These are phyloP conservation scores for Nasturtium officinale DNA, from an alignment of 345 rosid species.

Conservation along the genomic window DNA sequence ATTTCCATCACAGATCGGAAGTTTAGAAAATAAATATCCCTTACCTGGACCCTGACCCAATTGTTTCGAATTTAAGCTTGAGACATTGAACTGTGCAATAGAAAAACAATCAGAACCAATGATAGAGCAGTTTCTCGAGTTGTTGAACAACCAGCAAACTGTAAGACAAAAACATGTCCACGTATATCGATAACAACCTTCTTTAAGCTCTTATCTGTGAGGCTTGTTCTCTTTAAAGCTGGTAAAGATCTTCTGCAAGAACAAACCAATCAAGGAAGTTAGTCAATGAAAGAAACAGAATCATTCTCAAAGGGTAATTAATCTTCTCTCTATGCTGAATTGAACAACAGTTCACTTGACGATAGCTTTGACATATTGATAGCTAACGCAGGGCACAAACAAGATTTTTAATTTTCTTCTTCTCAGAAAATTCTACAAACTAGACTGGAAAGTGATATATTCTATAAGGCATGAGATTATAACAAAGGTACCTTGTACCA, in stretches of 20 bases:
- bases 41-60: slow-evolving; percentile 33
- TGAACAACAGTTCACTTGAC: slow-evolving; percentile 8
- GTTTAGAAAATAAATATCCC: not conserved
- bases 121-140: not conserved
- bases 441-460: slow-evolving; percentile 9
- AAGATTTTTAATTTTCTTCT: not conserved
- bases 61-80: slow-evolving; percentile 32
- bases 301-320: slow-evolving; percentile 23
- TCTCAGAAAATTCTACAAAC: slow-evolving; percentile 1
- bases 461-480: slow-evolving; percentile 18
- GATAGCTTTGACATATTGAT: not conserved
- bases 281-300: slow-evolving; percentile 7
- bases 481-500: slow-evolving; percentile 51
- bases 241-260: slow-evolving; percentile 42
- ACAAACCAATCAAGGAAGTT: slow-evolving; percentile 23
- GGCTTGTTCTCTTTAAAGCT: slow-evolving; percentile 38
- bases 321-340: slow-evolving; percentile 11
- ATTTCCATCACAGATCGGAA: slow-evolving; percentile 19
- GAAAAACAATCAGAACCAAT: not conserved
- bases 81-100: slow-evolving; percentile 30
- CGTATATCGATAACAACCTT: slow-evolving; percentile 35
- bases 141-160: not conserved
- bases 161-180: not conserved
- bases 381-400: not conserved
- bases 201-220: slow-evolving; percentile 25